Percentiles rank a stretch among this genome's conserved stretches.
Conservation (phyloP, 768 basidiomycete genomes). For the Auricularia auricula-judae region DNA sequence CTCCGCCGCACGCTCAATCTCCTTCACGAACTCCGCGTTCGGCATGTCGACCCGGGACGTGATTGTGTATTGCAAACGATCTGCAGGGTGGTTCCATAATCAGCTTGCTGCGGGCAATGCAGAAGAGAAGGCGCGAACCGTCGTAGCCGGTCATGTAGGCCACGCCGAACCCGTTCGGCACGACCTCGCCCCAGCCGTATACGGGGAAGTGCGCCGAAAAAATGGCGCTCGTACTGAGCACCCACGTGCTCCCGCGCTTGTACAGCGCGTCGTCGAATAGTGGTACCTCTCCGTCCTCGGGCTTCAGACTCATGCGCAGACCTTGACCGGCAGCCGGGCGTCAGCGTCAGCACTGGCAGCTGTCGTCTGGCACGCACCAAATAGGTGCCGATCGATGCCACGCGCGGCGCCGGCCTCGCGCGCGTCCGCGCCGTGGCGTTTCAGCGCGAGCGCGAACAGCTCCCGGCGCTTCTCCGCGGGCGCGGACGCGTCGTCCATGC, state of each 20-base stretch:
- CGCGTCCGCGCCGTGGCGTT: slow-evolving; percentile 57
- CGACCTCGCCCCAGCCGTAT: slow-evolving; percentile 95
- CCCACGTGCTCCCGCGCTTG: slow-evolving; percentile 68
- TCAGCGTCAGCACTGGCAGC: neutral
- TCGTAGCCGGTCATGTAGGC: slow-evolving; percentile 90
- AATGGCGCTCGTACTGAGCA: slow-evolving; percentile 80
- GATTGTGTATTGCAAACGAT: slow-evolving; percentile 75
- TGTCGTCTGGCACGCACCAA: slow-evolving; percentile 41
- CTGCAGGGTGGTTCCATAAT: slow-evolving; percentile 22
- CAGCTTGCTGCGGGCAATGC: neutral
- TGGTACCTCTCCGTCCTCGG: slow-evolving; percentile 53
- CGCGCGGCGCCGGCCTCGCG: slow-evolving; percentile 51
- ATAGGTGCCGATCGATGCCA: slow-evolving; percentile 81
- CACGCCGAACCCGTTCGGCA: slow-evolving; percentile 88
- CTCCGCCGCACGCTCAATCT: slow-evolving; percentile 50
- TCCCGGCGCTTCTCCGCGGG: slow-evolving; percentile 32
- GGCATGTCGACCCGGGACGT: slow-evolving; percentile 82
- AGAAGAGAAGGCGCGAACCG: slow-evolving; percentile 29
- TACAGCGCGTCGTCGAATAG: slow-evolving; percentile 71
- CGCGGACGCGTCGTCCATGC: slow-evolving; percentile 50
- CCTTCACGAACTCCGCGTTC: slow-evolving; percentile 59
- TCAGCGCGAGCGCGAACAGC: slow-evolving; percentile 49
- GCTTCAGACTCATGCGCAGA: slow-evolving; percentile 53
- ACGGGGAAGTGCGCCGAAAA: slow-evolving; percentile 74
- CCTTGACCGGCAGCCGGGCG: slow-evolving; percentile 28